Conservation (phyloP, 192 early-diverging fungal species). For the Coemansia sp. region DNA sequence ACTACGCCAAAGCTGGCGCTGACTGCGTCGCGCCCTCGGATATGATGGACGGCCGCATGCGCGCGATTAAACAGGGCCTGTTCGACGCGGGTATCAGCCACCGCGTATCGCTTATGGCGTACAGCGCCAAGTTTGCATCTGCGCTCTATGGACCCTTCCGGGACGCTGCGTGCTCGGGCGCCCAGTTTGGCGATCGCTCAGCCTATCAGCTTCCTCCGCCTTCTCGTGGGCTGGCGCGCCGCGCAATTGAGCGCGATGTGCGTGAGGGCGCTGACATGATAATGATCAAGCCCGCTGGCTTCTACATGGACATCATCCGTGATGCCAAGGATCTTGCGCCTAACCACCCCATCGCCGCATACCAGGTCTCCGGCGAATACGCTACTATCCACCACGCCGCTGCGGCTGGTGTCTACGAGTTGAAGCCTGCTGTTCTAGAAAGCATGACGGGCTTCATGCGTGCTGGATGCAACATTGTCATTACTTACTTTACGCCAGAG, state of each 20-base stretch:
- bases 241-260: slow-evolving; percentile 85
- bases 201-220: slow-evolving; percentile 92
- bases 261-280: slow-evolving; percentile 94
- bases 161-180: slow-evolving; percentile 93
- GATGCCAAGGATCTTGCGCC: slow-evolving; percentile 73
- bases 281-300: slow-evolving; percentile 96
- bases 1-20: slow-evolving; percentile 88
- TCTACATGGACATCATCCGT: slow-evolving; percentile 93
- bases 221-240: slow-evolving; percentile 84
- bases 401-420: slow-evolving; percentile 75
- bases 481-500: slow-evolving; percentile 95
- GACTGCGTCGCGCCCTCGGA: slow-evolving; percentile 92
- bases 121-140: slow-evolving; percentile 95
- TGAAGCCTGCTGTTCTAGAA: slow-evolving; percentile 85
- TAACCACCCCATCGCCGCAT: slow-evolving; percentile 91
- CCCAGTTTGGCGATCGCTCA: slow-evolving; percentile 84
- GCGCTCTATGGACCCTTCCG: slow-evolving; percentile 97
- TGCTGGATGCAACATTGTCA: slow-evolving; percentile 89
- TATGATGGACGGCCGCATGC: slow-evolving; percentile 97
- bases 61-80: slow-evolving; percentile 86
- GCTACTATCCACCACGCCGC: slow-evolving; percentile 85
- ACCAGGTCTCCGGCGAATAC: slow-evolving; percentile 92
- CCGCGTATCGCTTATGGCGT: slow-evolving; percentile 89
- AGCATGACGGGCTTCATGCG: slow-evolving; percentile 75
- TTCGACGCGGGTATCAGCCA: slow-evolving; percentile 70